Base-by-base conservation (phyloP, 768 basidiomycete species). In the Amanita pseudoporphyria region DNA sequence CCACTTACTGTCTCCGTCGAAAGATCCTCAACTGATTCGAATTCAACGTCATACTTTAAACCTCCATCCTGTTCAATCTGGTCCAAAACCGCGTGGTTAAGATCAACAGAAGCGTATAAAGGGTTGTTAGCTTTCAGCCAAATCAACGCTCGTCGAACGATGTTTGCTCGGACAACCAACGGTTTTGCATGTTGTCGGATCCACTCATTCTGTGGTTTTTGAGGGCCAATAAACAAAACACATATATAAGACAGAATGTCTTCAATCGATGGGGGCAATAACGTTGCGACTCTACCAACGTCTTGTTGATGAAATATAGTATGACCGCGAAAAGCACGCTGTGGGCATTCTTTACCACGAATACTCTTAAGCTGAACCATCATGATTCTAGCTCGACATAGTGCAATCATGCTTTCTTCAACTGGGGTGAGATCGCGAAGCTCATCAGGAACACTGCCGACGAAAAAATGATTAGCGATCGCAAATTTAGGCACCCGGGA, bases 401-500 rank as follows among this genome's bases (percentile, higher is more conserved):
- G 52, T 0, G 67, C 58, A 39, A 73, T 69, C 62, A 72, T 69
- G 0, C 64, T 57, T 55, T 71, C 69, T 48, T 73, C 69, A 6
- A 73, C 59, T 14, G 62, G 45, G 1, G 64, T 67, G 1, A 72
- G 39, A 40, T 66, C 59, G 14, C 55, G 36, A 13, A 72, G 47
- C 18, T 55, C 60, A 9, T 44, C 16, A 0, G 68, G 69, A 2
- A 69, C 54, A 5, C 31, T 12, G 6, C 70, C 68, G 1, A 70
- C 5, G 41, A 50, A 63, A 6, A 57, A 54, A 13, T 56, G 39
- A 55, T 71, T 71, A 0, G 68, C 66, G 0, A 72, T 16, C 1
- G 70, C 51, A 10, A 64, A 44, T 22, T 45, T 2, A 67, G 19
- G 40, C 18, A 41, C n/a, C n/a, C n/a, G n/a, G n/a, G n/a, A n/a